phyloP scores from a whole-genome alignment of 441 rosid species.

The Pelargonium citronellum region DNA sequence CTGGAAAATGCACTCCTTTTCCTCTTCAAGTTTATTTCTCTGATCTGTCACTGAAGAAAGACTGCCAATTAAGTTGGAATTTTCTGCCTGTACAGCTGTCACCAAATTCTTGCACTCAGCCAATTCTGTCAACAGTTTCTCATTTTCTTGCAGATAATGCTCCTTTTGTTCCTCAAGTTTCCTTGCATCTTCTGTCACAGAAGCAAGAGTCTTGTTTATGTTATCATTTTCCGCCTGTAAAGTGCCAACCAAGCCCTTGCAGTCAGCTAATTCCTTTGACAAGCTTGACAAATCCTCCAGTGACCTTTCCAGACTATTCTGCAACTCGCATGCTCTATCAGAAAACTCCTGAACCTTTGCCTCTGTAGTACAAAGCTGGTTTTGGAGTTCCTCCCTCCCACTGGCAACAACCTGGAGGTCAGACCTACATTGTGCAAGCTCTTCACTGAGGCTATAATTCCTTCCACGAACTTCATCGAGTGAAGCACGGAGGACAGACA shows the following conservation, averaged over 20 bases:
- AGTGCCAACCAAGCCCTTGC: constrained; percentile 37
- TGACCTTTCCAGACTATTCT: constrained; percentile 54
- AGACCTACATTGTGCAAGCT: constrained; percentile 63
- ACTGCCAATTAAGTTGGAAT: constrained; percentile 36
- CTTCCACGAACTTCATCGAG: constrained; percentile 36
- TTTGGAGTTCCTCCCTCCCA: constrained; percentile 49
- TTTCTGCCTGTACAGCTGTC: constrained; percentile 54
- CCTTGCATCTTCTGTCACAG: constrained; percentile 44
- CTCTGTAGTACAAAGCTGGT: constrained; percentile 46
- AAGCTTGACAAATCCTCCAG: constrained; percentile 35
- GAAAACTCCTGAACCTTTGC: constrained; percentile 47
- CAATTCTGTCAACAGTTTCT: constrained; percentile 52
- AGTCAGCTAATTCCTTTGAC: constrained; percentile 44
- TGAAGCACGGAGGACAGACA: constrained; percentile 45
- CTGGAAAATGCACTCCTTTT: constrained; percentile 45
- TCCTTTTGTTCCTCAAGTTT: constrained; percentile 45
- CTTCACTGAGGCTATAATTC: constrained; percentile 48
- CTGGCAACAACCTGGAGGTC: constrained; percentile 44
- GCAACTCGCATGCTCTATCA: constrained; percentile 49
- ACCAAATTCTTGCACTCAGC: constrained; percentile 46
- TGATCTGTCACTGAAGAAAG: constrained; percentile 38
- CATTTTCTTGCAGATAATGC: constrained; percentile 39
- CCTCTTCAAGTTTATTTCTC: constrained; percentile 51
- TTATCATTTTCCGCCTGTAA: constrained; percentile 52
- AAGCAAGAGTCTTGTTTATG: constrained; percentile 41